Conservation (phyloP, 768 basidiomycete species). For the Termitomyces titanicus region DNA sequence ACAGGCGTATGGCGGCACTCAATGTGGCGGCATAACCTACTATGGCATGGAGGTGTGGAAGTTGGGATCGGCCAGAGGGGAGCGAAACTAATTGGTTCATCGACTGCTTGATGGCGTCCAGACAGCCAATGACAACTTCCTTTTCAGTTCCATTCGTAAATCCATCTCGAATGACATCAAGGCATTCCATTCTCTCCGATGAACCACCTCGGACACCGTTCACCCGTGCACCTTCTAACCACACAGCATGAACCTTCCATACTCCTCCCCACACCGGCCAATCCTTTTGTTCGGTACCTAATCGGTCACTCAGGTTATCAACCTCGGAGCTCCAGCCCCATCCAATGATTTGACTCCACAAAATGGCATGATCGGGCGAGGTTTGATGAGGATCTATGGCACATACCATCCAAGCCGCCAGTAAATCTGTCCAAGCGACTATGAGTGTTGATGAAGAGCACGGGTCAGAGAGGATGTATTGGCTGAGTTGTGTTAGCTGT, state of each 20-base stretch:
- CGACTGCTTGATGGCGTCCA: constrained; percentile 29
- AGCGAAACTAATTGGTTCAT: constrained; percentile 20
- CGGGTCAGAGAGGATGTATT: constrained; percentile 37
- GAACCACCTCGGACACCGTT: constrained; percentile 70
- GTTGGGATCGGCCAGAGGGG: constrained; percentile 10
- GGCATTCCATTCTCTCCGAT: constrained; percentile 45
- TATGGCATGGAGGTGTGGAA: constrained; percentile 25
- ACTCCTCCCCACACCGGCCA: constrained; percentile 44
- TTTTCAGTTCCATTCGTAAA: constrained; percentile 40
- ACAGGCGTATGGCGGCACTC: constrained; percentile 52
- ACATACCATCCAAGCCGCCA: constrained; percentile 75
- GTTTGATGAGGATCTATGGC: constrained; percentile 91
- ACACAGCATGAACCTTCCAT: constrained; percentile 57
- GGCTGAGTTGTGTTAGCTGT: constrained; percentile 49
- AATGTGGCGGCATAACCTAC: constrained; percentile 35
- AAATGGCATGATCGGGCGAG: constrained; percentile 79
- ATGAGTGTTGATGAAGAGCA: constrained; percentile 34
- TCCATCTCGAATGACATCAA: constrained; percentile 31
- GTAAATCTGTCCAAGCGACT: constrained; percentile 52
- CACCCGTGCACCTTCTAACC: constrained; percentile 73
- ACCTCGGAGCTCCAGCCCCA: constrained; percentile 73
- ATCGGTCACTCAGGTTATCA: constrained; percentile 30
- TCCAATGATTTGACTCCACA: constrained; percentile 84
- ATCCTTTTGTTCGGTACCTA: constrained; percentile 29
- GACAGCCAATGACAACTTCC: constrained; percentile 30